Evolutionary conservation across 1,284 basidiomycete species (phyloP), one percentile per base, ranked within the genome.

Genomic region (Ganoderma lingzhi): DNA sequence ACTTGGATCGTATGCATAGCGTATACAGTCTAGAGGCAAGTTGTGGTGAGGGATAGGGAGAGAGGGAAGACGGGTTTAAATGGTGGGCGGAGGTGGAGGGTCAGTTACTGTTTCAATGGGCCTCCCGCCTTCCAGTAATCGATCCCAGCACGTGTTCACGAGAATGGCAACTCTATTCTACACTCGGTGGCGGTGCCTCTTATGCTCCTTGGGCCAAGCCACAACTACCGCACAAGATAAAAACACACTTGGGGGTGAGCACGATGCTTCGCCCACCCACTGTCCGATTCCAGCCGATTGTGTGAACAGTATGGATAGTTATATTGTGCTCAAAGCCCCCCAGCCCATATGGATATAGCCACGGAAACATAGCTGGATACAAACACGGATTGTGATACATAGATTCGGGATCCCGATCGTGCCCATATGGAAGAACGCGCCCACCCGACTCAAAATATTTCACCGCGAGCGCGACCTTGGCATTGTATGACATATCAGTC

Each of bases 1-100:
- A 89, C 92, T 84, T 92, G 91, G 66, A 93, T 86, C 64, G 92
- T 87, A 78, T 93, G 92, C 91, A 93, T 93, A 68, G 70, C 80
- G 41, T 60, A 37, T 10, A 44, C 58, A 64, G 64, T 53, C 64
- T 67, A 67, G 53, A 61, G 23, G 39, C 44, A 35, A 41, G 53
- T 62, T 35, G 58, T 42, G 65, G 35, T 48, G 62, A 48, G 53
- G 65, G 48, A 63, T 69, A 59, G 19, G 59, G 72, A 69, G 55
- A 65, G 55, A 67, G 30, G 42, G 14, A 67, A 65, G 44, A 30
- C 6, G 64, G 63, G 51, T 63, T 69, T 62, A 64, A 51, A 55
- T 15, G 64, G 64, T 51, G 44, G 65, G 41, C 48, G 32, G 45
- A 42, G 44, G 37, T 19, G 17, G 64, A 62, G 45, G 56, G 65